Evolutionary conservation across 2,329 filamentous ascomycete genomes (phyloP).

Genomic region (Diaporthe capsici): DNA sequence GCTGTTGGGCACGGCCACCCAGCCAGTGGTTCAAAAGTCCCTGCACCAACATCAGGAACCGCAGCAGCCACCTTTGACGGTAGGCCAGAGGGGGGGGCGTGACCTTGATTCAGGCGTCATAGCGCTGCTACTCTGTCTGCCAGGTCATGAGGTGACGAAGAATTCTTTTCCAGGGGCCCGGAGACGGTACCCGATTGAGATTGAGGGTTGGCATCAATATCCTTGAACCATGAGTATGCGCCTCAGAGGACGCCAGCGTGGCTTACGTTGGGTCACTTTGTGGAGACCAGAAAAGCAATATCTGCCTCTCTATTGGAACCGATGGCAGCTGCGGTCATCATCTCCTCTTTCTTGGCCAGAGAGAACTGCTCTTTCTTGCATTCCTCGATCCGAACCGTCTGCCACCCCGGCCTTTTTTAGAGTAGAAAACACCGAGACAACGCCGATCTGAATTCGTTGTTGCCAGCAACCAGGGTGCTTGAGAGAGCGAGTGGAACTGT

Average conservation of each 20-base stretch:
- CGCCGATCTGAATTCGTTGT: neutral
- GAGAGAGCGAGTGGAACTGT: neutral
- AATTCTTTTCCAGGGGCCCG: neutral
- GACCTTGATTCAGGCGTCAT: conserved; percentile 20
- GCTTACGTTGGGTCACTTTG: neutral
- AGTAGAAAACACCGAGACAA: neutral
- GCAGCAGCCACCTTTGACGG: neutral
- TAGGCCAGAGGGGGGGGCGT: neutral
- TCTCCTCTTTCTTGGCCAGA: neutral
- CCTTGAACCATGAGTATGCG: conserved; percentile 28
- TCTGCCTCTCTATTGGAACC: neutral
- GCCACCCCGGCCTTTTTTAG: neutral
- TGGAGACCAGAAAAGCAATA: neutral
- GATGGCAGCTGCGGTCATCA: conserved; percentile 19
- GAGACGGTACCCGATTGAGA: neutral
- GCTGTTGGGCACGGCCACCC: neutral
- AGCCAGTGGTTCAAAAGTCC: neutral
- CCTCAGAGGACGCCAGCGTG: neutral
- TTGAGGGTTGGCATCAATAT: neutral
- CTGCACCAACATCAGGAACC: conserved; percentile 15
- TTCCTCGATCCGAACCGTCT: neutral
- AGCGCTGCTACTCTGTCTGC: neutral
- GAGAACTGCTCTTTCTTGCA: neutral
- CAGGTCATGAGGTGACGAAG: conserved; percentile 23
- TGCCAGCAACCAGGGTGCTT: neutral